These are phyloP conservation scores for Aspergillus sp. DNA, from an alignment of 2,329 filamentous ascomycete genomes.

Conservation along the genomic window DNA sequence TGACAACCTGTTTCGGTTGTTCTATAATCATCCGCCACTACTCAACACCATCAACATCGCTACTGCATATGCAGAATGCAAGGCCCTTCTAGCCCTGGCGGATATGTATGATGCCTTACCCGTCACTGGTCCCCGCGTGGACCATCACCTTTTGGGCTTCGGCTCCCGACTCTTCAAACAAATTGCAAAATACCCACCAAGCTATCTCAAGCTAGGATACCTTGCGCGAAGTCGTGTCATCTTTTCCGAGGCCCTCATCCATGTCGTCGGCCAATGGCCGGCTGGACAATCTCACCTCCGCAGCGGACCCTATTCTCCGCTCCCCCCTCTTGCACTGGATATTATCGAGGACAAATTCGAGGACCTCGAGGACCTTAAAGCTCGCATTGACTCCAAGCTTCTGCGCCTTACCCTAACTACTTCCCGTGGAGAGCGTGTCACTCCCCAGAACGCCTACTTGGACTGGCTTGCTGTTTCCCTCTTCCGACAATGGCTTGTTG, in stretches of 20 bases:
- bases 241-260: slow-evolving; percentile 83
- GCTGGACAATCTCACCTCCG: slow-evolving; percentile 74
- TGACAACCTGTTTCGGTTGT: slow-evolving; percentile 91
- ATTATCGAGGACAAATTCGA: slow-evolving; percentile 94
- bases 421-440: slow-evolving; percentile 76
- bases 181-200: slow-evolving; percentile 92
- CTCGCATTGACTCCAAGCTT: slow-evolving; percentile 75
- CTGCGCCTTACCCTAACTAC: slow-evolving; percentile 80
- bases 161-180: slow-evolving; percentile 91
- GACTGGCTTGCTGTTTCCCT: slow-evolving; percentile 87
- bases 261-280: slow-evolving; percentile 94
- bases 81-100: slow-evolving; percentile 81
- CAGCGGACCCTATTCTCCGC: slow-evolving; percentile 49
- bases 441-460: slow-evolving; percentile 74
- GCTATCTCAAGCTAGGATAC: slow-evolving; percentile 86
- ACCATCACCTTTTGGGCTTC: slow-evolving; percentile 91
- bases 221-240: slow-evolving; percentile 80
- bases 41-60: slow-evolving; percentile 87
- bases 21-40: slow-evolving; percentile 86
- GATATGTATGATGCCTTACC: slow-evolving; percentile 90
- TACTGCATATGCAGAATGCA: slow-evolving; percentile 90
- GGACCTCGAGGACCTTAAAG: slow-evolving; percentile 80
- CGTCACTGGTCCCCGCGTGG: slow-evolving; percentile 84
- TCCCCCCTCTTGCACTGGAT: slow-evolving; percentile 77
- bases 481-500: slow-evolving; percentile 90